Conservation (phyloP, 805 yeast species). For the Scheffersomyces lignosus region DNA sequence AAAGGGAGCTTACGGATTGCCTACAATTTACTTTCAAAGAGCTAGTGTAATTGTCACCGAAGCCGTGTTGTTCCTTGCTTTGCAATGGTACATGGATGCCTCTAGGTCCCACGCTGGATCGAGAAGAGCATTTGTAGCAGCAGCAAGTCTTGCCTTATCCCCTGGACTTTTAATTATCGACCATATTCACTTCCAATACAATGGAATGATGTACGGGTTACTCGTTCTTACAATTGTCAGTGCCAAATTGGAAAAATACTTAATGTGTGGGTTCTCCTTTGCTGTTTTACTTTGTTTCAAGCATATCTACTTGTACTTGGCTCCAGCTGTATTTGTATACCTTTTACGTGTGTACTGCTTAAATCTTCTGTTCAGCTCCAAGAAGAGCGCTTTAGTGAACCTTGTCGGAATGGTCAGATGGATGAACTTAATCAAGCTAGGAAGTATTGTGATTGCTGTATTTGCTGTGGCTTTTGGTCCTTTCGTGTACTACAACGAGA, state of each 20-base stretch:
- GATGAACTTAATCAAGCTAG: slow-evolving; percentile 61
- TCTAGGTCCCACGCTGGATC: slow-evolving; percentile 39
- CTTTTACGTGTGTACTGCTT: slow-evolving; percentile 74
- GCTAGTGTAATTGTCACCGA: slow-evolving; percentile 79
- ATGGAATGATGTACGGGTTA: slow-evolving; percentile 89
- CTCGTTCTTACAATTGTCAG: slow-evolving; percentile 70
- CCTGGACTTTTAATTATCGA: slow-evolving; percentile 92
- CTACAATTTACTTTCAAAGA: slow-evolving; percentile 84
- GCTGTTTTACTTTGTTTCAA: slow-evolving; percentile 84
- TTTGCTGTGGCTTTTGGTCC: slow-evolving; percentile 77
- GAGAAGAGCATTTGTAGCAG: slow-evolving; percentile 66
- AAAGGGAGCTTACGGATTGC: slow-evolving; percentile 67
- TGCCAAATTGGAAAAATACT: slow-evolving; percentile 58
- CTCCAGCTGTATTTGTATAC: slow-evolving; percentile 89
- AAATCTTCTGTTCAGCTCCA: slow-evolving; percentile 32
- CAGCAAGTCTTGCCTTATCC: slow-evolving; percentile 77
- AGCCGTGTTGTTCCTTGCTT: slow-evolving; percentile 61
- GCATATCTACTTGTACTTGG: slow-evolving; percentile 88
- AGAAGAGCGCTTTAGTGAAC: slow-evolving; percentile 22
- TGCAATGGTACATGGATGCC: slow-evolving; percentile 68
- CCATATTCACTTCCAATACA: slow-evolving; percentile 96
- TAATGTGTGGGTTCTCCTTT: slow-evolving; percentile 68
- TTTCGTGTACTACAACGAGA: slow-evolving; percentile 58
- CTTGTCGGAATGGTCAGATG: slow-evolving; percentile 45
- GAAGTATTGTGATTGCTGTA: slow-evolving; percentile 58